These are phyloP conservation scores for Xylaria sp. DNA, from an alignment of 495 filamentous ascomycete genomes.

Conservation along the genomic window DNA sequence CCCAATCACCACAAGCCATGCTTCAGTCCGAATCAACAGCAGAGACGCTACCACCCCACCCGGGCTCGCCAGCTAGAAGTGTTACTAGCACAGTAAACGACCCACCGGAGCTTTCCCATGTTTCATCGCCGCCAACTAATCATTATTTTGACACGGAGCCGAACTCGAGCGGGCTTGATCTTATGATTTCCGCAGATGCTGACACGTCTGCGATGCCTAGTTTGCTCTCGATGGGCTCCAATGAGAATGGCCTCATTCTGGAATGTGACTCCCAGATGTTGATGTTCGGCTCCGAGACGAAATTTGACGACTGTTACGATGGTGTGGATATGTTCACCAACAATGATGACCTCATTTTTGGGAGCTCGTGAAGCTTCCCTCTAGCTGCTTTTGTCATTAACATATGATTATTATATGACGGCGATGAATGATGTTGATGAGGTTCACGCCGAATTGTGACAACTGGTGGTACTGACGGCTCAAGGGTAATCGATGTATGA, in stretches of 20 bases:
- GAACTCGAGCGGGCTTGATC: constrained; percentile 40
- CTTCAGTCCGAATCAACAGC: constrained; percentile 31
- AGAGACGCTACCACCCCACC: constrained; percentile 43
- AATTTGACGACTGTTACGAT: constrained; percentile 55
- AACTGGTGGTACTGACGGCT: not conserved
- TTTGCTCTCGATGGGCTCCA: constrained; percentile 41
- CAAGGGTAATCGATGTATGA: constrained; percentile 11
- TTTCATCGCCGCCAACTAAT: constrained; percentile 51
- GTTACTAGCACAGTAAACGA: constrained; percentile 46
- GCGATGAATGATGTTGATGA: constrained; percentile 7
- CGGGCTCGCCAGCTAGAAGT: constrained; percentile 56
- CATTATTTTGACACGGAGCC: constrained; percentile 55
- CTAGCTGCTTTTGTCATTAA: not conserved
- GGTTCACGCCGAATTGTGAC: constrained; percentile 10
- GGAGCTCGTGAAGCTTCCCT: constrained; percentile 34
- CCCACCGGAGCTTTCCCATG: constrained; percentile 57
- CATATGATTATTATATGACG: not conserved
- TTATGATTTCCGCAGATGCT: constrained; percentile 34
- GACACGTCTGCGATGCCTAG: constrained; percentile 42
- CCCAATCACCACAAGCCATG: constrained; percentile 46
- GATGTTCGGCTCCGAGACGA: constrained; percentile 45
- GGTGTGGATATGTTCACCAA: constrained; percentile 50
- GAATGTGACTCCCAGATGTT: constrained; percentile 49
- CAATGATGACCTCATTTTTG: constrained; percentile 56
- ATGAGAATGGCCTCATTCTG: constrained; percentile 42